phyloP scores from a whole-genome alignment of 352 stramenopile genomes.

The Pythium vanterpoolii region DNA sequence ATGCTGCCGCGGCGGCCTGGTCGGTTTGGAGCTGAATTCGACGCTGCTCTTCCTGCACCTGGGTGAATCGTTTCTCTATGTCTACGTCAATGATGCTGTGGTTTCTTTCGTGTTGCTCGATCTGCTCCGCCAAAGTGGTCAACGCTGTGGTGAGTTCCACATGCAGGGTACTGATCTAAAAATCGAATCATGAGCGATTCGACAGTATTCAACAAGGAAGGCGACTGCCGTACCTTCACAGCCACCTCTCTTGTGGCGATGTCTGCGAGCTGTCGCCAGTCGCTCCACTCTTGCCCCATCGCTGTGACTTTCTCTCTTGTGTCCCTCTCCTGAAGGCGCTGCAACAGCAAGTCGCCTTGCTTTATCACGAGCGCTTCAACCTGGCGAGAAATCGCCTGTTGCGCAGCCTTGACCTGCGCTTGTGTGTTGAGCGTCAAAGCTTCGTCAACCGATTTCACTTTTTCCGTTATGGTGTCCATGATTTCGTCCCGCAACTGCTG shows the following conservation, averaged over 20 bases:
- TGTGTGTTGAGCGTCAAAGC: neutral
- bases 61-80: neutral
- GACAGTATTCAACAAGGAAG: neutral
- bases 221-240: too few species aligned
- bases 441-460: neutral
- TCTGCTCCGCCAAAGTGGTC: neutral
- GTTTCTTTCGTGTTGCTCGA: neutral
- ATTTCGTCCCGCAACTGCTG: neutral
- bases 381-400: neutral
- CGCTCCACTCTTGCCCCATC: neutral
- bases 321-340: neutral
- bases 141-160: neutral
- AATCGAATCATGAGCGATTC: neutral
- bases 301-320: neutral
- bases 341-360: neutral
- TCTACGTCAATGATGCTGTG: too few species aligned
- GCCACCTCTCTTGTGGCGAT: neutral
- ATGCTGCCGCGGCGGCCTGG: neutral
- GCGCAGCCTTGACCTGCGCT: neutral
- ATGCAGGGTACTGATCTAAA: neutral
- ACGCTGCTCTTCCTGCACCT: neutral
- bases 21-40: neutral
- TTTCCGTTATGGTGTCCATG: neutral
- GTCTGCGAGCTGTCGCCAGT: neutral
- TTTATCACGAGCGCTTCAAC: neutral